A percentile compares a stretch with the other conserved stretches of the same genome.
phyloP scores from a whole-genome alignment of 345 rosid species.

The Rhodamnia argentea region DNA sequence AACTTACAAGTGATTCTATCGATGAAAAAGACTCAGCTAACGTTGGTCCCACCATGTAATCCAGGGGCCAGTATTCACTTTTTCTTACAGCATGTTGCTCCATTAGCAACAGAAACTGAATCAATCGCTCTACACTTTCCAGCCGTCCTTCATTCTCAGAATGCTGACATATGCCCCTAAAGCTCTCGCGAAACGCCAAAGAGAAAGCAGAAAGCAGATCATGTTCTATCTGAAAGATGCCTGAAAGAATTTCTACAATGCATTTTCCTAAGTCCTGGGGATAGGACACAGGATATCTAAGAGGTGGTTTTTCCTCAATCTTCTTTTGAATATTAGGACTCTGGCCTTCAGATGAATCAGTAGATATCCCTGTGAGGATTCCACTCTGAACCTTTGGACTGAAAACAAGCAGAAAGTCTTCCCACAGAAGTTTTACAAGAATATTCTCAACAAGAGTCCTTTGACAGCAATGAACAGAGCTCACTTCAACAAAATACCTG shows the following conservation, averaged over 20 bases:
- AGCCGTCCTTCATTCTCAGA: conserved; percentile 21
- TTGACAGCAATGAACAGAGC: conserved; percentile 36
- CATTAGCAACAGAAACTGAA: conserved; percentile 50
- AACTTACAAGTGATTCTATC: conserved; percentile 77
- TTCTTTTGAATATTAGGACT: conserved; percentile 19
- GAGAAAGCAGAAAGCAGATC: conserved; percentile 46
- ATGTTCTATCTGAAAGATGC: conserved; percentile 30
- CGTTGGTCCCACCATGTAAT: conserved; percentile 58
- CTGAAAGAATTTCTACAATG: conserved; percentile 66
- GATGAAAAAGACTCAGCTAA: conserved; percentile 52
- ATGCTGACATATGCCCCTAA: conserved; percentile 38
- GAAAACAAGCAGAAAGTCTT: conserved; percentile 31
- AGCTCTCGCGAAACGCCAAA: conserved; percentile 45
- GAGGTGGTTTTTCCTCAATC: conserved; percentile 18
- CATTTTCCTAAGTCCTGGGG: conserved; percentile 73
- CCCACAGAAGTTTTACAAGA: conserved; percentile 74
- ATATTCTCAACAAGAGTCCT: conserved; percentile 44
- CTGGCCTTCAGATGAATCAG: conserved; percentile 12
- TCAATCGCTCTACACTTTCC: conserved; percentile 31
- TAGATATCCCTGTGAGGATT: conserved; percentile 11
- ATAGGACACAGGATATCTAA: conserved; percentile 25
- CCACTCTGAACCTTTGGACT: conserved; percentile 14
- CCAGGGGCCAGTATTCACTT: conserved; percentile 77
- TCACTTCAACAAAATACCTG: conserved; percentile 49
- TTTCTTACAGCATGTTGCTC: conserved; percentile 29